These are phyloP conservation scores for Aspergillus arachidicola DNA, from an alignment of 2,329 filamentous ascomycete species.

Conservation along the genomic window DNA sequence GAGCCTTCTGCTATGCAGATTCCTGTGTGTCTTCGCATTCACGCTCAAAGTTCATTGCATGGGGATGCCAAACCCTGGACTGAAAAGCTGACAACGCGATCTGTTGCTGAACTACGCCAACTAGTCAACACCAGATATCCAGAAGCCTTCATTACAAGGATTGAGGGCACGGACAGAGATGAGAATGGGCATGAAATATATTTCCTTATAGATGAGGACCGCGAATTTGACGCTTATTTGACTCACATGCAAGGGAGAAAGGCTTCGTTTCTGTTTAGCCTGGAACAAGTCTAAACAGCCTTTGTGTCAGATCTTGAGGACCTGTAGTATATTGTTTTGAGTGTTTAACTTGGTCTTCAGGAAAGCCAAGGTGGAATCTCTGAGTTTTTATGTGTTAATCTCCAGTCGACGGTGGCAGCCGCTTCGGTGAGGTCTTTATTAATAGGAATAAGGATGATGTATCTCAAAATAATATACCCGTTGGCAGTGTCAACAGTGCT, in stretches of 20 bases:
- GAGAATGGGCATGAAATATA: constrained; percentile 62
- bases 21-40: constrained; percentile 70
- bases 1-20: constrained; percentile 44
- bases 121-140: constrained; percentile 64
- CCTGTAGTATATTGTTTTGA: neutral
- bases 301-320: neutral
- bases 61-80: constrained; percentile 61
- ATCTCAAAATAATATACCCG: neutral
- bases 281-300: constrained; percentile 29
- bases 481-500: neutral
- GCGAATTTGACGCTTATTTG: constrained; percentile 73
- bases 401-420: neutral
- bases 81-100: constrained; percentile 60
- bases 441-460: neutral
- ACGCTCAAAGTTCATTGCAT: constrained; percentile 62
- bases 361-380: neutral
- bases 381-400: neutral
- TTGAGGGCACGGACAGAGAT: constrained; percentile 69
- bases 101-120: constrained; percentile 65
- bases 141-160: constrained; percentile 58
- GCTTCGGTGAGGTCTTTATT: neutral
- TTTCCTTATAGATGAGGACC: constrained; percentile 69
- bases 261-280: constrained; percentile 54
- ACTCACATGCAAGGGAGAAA: constrained; percentile 62
- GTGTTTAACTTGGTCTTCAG: neutral